Evolutionary conservation across 164 flowering plant species (phyloP).

Genomic region (Paratinospora sagittata): DNA sequence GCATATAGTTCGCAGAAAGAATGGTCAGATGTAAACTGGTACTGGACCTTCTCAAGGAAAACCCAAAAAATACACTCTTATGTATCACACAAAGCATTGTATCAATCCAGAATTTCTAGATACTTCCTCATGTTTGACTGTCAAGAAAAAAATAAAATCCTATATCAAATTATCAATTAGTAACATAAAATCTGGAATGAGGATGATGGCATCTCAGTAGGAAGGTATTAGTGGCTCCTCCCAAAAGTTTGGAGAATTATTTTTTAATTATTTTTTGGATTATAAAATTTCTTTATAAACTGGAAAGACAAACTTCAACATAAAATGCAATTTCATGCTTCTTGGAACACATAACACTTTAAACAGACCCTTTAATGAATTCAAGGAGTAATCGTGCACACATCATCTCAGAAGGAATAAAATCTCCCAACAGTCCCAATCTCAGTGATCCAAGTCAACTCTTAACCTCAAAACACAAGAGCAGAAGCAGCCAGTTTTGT

Average conservation of each 20-base stretch:
- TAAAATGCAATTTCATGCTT: not conserved
- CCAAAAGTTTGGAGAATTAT: not conserved
- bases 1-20: conserved; percentile 1
- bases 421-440: not conserved
- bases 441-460: not conserved
- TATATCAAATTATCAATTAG: no score
- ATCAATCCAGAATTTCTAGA: not conserved
- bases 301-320: no score
- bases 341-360: no score
- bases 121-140: not conserved
- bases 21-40: not conserved
- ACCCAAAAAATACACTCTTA: not conserved
- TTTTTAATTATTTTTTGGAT: not conserved
- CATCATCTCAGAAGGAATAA: not conserved
- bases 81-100: not conserved
- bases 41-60: not conserved
- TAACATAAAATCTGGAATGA: not conserved
- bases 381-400: no score
- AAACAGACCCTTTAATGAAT: no score
- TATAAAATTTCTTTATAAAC: not conserved
- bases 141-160: not conserved
- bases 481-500: not conserved
- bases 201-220: not conserved
- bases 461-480: not conserved
- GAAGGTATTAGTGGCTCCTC: not conserved